These are phyloP conservation scores for Geotrichum histeridarum DNA, from an alignment of 1,139 yeast species.

Conservation along the genomic window DNA sequence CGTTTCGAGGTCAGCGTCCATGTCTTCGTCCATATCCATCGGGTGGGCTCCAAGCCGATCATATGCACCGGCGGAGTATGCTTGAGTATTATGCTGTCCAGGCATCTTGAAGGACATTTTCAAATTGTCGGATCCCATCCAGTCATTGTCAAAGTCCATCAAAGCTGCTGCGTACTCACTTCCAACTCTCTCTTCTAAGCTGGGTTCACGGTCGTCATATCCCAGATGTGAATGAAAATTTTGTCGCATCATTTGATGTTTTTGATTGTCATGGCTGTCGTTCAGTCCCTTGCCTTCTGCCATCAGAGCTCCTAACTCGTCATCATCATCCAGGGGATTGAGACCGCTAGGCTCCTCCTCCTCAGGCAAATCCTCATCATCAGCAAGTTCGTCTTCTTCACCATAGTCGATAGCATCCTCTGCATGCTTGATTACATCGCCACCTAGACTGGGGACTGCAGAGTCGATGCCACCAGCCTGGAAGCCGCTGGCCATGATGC, in stretches of 20 bases:
- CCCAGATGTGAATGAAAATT: constrained; percentile 3
- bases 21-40: constrained; percentile 7
- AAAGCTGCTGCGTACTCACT: constrained; percentile 14
- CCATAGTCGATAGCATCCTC: constrained; percentile 94
- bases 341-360: constrained; percentile 35
- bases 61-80: not conserved
- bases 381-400: constrained; percentile 81
- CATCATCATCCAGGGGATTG: constrained; percentile 29
- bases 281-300: not conserved
- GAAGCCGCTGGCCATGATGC: constrained; percentile 26
- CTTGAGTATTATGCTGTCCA: not conserved
- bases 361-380: constrained; percentile 52
- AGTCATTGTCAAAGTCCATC: constrained; percentile 13
- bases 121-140: constrained; percentile 1
- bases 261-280: not conserved
- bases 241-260: not conserved
- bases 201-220: constrained; percentile 9
- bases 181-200: constrained; percentile 14
- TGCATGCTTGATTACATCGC: constrained; percentile 53
- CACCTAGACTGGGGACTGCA: constrained; percentile 17
- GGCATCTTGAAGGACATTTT: not conserved
- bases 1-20: not conserved
- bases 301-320: constrained; percentile 18
- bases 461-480: constrained; percentile 26
- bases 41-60: not conserved